Base-by-base conservation (phyloP, 306 rosid genomes). In the Vigna reflexopilosa region DNA sequence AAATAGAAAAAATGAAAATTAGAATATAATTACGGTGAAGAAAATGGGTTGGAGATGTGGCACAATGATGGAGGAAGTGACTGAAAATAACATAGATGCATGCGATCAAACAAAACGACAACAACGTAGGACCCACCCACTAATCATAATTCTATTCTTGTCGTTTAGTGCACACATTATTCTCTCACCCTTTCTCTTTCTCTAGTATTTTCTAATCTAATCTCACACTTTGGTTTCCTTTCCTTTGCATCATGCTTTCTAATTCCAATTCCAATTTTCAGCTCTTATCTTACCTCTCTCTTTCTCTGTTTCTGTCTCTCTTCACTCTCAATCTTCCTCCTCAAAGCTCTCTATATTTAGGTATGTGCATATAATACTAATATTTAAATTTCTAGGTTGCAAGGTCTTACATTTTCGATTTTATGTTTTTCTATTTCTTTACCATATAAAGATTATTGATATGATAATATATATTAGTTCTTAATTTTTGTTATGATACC, bases 101-200 rank as follows among this genome's bases (percentile, higher is more conserved):
- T 65, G 73, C 22, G 69, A 73, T 72, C 77, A 58, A 66, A 72
- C 77, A 72, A 80, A 76, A 76, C 73, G 80, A 80, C 87, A 72
- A 84, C 47, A 56, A 34, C 6, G 76, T 77, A 5, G 87, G 87
- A 28, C 76, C 87, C 67, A 56, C 47, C 56, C 73, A 71, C 54
- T 62, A 71, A 82, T 70, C 65, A 74, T 74, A 74, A 74, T 81
- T 56, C 38, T 51, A 12, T n/a, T 26, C 40, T 13, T 65, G 72
- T 61, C 61, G 44, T 40, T 8, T 64, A 12, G 78, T 79, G 49
- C 22, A 9, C 55, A 57, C 11, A 44, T 45, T 50, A 13, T 51
- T 76, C 72, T 75, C 80, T 47, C 11, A 47, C 32, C 20, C 24
- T 59, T 9, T 40, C 45, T 40, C 47, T 42, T 2, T 40, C 11